Conservation (phyloP, 257 asterid genomes). For the Penstemon davidsonii region DNA sequence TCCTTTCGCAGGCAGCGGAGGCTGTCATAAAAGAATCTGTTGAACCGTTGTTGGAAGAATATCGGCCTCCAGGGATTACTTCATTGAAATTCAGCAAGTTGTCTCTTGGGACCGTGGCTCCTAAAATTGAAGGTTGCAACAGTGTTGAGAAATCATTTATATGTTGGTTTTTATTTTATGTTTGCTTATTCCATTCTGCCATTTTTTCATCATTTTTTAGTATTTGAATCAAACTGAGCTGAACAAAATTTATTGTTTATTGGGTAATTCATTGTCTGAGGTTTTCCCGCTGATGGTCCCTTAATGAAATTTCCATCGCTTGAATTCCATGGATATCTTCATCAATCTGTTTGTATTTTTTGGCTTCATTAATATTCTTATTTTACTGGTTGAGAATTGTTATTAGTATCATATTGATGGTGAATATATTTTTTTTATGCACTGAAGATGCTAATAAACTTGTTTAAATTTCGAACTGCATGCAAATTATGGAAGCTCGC, state of each 20-base stretch:
- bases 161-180: not conserved
- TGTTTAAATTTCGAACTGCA: not conserved
- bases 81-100: constrained; percentile 88
- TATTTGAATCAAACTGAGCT: constrained; percentile 10
- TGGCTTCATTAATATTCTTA: constrained; percentile 13
- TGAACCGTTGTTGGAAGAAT: constrained; percentile 95
- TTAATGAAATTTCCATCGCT: constrained; percentile 8
- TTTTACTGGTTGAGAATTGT: not conserved
- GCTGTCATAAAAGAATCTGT: constrained; percentile 91
- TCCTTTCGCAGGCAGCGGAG: constrained; percentile 83
- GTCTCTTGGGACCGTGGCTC: constrained; percentile 97
- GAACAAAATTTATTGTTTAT: constrained; percentile 8
- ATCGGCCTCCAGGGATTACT: constrained; percentile 86
- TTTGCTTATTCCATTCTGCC: constrained; percentile 14
- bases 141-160: constrained; percentile 12
- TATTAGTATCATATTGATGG: constrained; percentile 5
- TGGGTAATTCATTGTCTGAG: not conserved
- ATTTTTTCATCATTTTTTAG: constrained; percentile 7
- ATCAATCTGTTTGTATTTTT: not conserved
- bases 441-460: not conserved
- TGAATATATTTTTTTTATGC: not conserved
- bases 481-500: constrained; percentile 1
- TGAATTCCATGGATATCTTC: not conserved
- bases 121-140: constrained; percentile 88
- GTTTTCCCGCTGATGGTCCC: constrained; percentile 8